Conservation (phyloP, 78 protist genomes). For the Dictyostelium capitatum region DNA sequence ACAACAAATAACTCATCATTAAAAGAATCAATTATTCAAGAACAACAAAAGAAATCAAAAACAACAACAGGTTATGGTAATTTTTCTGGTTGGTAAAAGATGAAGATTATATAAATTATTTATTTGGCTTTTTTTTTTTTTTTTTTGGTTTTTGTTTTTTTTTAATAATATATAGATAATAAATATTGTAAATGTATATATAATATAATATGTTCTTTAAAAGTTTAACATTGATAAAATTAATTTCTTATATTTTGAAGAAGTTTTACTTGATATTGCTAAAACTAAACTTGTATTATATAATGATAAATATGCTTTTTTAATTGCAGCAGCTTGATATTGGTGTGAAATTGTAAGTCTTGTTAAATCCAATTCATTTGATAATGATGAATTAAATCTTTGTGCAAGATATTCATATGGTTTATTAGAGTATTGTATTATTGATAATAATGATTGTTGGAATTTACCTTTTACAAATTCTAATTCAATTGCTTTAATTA, state of each 20-base stretch:
- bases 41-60: conserved; percentile 18
- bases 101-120: not conserved
- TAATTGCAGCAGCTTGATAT: not conserved
- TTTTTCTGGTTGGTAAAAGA: conserved; percentile 26
- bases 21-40: not conserved
- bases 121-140: too few relatives aligned
- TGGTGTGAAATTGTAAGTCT: conserved; percentile 16
- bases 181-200: too few relatives aligned
- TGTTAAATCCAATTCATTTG: conserved; percentile 10
- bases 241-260: conserved; percentile 36
- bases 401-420: conserved; percentile 6
- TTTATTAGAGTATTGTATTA: not conserved
- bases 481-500: conserved; percentile 21
- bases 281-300: not conserved
- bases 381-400: not conserved
- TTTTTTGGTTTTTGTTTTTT: too few relatives aligned
- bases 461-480: conserved; percentile 6
- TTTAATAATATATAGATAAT: too few relatives aligned
- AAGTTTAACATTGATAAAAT: not conserved
- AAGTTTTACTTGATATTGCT: not conserved
- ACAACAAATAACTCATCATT: not conserved
- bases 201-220: not conserved
- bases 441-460: not conserved
- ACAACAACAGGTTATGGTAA: conserved; percentile 25
- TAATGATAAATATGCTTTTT: not conserved